phyloP scores from a whole-genome alignment of 2,329 filamentous ascomycete species.

The Knufia petricola region DNA sequence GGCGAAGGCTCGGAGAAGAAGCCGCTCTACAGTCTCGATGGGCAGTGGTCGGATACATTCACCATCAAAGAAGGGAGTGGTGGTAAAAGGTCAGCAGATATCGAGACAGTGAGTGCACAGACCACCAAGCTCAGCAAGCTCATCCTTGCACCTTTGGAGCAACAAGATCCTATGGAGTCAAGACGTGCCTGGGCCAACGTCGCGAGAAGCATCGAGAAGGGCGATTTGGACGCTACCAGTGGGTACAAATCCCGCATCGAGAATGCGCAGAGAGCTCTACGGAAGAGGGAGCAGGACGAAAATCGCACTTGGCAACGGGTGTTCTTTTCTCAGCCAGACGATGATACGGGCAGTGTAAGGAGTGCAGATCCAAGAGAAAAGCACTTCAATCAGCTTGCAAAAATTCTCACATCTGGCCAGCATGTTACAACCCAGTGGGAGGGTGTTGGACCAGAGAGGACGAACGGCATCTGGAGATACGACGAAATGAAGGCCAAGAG shows the following conservation, averaged over 20 bases:
- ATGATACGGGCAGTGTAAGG: not conserved
- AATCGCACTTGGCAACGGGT: constrained; percentile 70
- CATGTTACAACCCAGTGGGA: constrained; percentile 28
- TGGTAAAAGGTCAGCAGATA: constrained; percentile 34
- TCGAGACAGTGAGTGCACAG: constrained; percentile 52
- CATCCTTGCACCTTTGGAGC: constrained; percentile 59
- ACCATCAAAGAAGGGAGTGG: constrained; percentile 25
- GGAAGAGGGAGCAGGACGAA: constrained; percentile 64
- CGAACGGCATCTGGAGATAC: constrained; percentile 62
- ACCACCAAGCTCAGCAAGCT: constrained; percentile 52
- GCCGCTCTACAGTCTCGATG: constrained; percentile 68
- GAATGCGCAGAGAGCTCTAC: constrained; percentile 70
- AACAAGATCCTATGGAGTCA: constrained; percentile 81
- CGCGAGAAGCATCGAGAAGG: constrained; percentile 66
- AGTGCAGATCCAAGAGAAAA: constrained; percentile 28
- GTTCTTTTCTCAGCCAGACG: constrained; percentile 53
- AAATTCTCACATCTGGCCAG: constrained; percentile 29
- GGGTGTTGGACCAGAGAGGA: constrained; percentile 52
- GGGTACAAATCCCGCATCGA: constrained; percentile 84
- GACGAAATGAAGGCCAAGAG: constrained; percentile 44
- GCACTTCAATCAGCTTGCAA: constrained; percentile 35
- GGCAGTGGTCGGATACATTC: constrained; percentile 63
- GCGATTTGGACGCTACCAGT: constrained; percentile 75
- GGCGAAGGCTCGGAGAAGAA: constrained; percentile 53
- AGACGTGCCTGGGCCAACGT: constrained; percentile 83